These are phyloP conservation scores for Ceratobasidium sp. DNA, from an alignment of 1,284 basidiomycete genomes.

Conservation along the genomic window DNA sequence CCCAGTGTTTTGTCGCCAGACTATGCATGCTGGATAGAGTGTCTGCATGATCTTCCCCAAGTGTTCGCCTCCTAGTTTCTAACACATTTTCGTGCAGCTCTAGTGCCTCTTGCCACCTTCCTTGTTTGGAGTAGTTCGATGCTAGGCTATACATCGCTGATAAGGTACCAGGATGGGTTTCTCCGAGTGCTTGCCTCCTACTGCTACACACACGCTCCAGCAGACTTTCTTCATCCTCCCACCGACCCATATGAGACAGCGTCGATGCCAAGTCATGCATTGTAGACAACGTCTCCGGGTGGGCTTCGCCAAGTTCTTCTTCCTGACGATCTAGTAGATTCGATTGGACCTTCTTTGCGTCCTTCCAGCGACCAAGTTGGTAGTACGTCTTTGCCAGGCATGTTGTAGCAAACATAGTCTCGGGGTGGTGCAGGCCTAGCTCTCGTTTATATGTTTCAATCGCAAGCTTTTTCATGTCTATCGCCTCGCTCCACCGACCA, in stretches of 20 bases:
- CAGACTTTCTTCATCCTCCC: conserved; percentile 12
- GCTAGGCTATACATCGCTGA: background rate
- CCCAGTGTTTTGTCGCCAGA: background rate
- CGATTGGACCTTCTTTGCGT: background rate
- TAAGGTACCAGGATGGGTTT: background rate
- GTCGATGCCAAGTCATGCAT: conserved; percentile 4
- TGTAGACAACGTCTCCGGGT: conserved; percentile 6
- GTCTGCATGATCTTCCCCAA: background rate
- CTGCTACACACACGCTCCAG: background rate
- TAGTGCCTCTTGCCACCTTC: background rate
- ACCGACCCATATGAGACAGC: background rate
- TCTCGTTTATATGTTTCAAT: background rate
- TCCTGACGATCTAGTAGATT: background rate
- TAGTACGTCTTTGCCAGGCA: background rate
- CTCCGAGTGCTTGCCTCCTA: background rate
- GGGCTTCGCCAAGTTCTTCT: background rate
- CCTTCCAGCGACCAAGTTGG: background rate
- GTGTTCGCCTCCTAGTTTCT: background rate
- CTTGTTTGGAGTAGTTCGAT: background rate
- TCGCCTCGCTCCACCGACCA: no score
- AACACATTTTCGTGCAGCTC: background rate
- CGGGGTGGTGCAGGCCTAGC: background rate
- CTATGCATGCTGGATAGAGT: background rate
- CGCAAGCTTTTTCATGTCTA: background rate
- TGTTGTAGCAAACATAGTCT: background rate